These are phyloP conservation scores for Drechslerella dactyloides DNA, from an alignment of 2,329 filamentous ascomycete species.

Conservation along the genomic window DNA sequence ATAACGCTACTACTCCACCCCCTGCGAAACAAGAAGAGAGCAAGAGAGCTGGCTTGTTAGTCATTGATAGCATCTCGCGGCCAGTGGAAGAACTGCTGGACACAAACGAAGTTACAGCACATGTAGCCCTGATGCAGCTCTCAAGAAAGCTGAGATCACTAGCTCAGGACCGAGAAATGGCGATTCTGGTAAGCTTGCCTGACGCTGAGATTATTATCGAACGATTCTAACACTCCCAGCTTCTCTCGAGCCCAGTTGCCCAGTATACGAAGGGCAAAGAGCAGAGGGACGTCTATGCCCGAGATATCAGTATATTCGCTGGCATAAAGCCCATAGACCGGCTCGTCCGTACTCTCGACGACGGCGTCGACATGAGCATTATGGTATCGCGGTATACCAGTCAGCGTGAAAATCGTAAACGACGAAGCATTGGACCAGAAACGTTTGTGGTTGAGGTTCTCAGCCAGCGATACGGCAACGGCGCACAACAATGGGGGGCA, in stretches of 20 bases:
- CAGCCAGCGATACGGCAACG: constrained; percentile 14
- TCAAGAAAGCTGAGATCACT: constrained; percentile 24
- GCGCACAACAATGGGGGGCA: constrained; percentile 23
- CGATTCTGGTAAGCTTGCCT: constrained; percentile 20
- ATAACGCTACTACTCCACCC: not conserved
- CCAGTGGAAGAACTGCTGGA: constrained; percentile 25
- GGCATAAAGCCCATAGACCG: constrained; percentile 24
- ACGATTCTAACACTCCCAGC: constrained; percentile 10
- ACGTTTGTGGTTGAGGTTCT: constrained; percentile 25
- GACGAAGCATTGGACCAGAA: constrained; percentile 30
- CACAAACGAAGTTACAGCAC: constrained; percentile 19
- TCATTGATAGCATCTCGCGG: constrained; percentile 44
- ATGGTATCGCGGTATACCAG: constrained; percentile 34
- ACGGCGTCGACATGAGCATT: constrained; percentile 20
- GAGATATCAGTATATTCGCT: constrained; percentile 32
- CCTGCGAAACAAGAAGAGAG: not conserved
- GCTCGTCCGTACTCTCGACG: constrained; percentile 16
- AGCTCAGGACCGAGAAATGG: constrained; percentile 23
- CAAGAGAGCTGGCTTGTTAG: constrained; percentile 20
- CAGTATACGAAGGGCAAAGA: constrained; percentile 10
- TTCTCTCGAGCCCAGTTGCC: constrained; percentile 25
- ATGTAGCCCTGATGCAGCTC: constrained; percentile 15
- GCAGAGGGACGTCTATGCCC: constrained; percentile 14
- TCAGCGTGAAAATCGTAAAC: constrained; percentile 16
- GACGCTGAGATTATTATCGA: not conserved